Percentiles rank a stretch among this genome's conserved stretches.
phyloP scores from a whole-genome alignment of 2,329 filamentous ascomycete genomes.

The Endocalyx cinctus region DNA sequence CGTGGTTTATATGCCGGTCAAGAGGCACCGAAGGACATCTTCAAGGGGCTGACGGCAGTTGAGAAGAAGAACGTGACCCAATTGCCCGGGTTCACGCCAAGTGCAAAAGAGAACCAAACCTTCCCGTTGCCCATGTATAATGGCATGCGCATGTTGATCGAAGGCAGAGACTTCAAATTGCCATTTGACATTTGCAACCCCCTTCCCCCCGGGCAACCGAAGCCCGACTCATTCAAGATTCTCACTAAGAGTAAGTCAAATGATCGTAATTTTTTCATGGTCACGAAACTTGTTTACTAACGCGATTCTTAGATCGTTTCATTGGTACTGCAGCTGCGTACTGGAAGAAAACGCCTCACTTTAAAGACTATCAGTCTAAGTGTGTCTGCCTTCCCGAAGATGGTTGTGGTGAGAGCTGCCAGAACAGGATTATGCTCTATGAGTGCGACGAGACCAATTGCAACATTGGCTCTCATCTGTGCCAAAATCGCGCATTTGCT shows the following conservation, averaged over 20 bases:
- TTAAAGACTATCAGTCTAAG: constrained; percentile 69
- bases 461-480: constrained; percentile 66
- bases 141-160: constrained; percentile 65
- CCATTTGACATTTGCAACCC: constrained; percentile 89
- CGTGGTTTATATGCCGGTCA: constrained; percentile 89
- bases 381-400: constrained; percentile 75
- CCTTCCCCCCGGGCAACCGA: constrained; percentile 77
- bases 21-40: constrained; percentile 44
- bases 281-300: no score
- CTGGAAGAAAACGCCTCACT: constrained; percentile 75
- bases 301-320: constrained; percentile 69
- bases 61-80: constrained; percentile 49
- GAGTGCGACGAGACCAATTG: constrained; percentile 93
- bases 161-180: constrained; percentile 77
- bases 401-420: constrained; percentile 84
- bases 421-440: constrained; percentile 95
- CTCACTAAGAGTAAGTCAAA: constrained; percentile 75
- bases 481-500: constrained; percentile 84
- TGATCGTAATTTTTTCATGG: background rate
- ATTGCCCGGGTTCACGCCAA: constrained; percentile 43
- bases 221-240: constrained; percentile 89
- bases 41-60: constrained; percentile 41
- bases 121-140: constrained; percentile 77
- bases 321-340: constrained; percentile 75
- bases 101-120: constrained; percentile 46